A percentile compares a stretch with the other conserved stretches of the same genome.
These are phyloP conservation scores for Corrigiola litoralis DNA, from an alignment of 179 eudicot genomes.

Conservation along the genomic window DNA sequence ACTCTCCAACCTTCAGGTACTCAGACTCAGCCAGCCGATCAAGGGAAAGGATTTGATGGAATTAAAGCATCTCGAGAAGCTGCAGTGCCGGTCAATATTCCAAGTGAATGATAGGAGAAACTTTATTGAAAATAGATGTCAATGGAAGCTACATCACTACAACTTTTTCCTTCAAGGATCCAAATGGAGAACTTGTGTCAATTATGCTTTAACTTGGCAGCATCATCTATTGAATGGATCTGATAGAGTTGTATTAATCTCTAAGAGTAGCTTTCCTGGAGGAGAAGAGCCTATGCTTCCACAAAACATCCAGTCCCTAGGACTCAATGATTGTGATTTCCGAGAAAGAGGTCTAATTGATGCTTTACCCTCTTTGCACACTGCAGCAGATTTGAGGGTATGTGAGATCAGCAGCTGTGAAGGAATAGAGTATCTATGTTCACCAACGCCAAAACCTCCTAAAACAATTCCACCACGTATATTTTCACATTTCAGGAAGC, in stretches of 20 bases:
- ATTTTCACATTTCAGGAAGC: constrained; percentile 2
- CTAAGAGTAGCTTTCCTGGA: neutral
- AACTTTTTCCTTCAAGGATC: neutral
- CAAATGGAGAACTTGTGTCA: neutral
- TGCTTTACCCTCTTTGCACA: constrained; percentile 7
- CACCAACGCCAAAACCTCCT: neutral
- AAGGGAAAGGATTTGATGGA: constrained; percentile 6
- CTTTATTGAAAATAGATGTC: constrained; percentile 3
- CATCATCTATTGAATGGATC: neutral
- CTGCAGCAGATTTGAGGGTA: constrained; percentile 6
- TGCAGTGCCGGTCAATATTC: constrained; percentile 7
- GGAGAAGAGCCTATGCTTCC: neutral
- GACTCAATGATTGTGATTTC: constrained; percentile 10
- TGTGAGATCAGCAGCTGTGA: constrained; percentile 16
- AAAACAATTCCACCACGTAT: neutral
- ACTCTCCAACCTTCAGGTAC: neutral
- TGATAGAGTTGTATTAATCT: neutral
- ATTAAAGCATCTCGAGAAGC: constrained; percentile 8
- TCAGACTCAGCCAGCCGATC: constrained; percentile 1
- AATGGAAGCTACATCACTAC: constrained; percentile 12
- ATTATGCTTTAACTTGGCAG: neutral
- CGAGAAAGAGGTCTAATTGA: constrained; percentile 6
- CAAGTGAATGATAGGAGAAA: neutral
- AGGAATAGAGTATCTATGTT: constrained; percentile 13
- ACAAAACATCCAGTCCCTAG: neutral